These are phyloP conservation scores for Hydrangea macrophylla DNA, from an alignment of 148 eudicot species.

Conservation along the genomic window DNA sequence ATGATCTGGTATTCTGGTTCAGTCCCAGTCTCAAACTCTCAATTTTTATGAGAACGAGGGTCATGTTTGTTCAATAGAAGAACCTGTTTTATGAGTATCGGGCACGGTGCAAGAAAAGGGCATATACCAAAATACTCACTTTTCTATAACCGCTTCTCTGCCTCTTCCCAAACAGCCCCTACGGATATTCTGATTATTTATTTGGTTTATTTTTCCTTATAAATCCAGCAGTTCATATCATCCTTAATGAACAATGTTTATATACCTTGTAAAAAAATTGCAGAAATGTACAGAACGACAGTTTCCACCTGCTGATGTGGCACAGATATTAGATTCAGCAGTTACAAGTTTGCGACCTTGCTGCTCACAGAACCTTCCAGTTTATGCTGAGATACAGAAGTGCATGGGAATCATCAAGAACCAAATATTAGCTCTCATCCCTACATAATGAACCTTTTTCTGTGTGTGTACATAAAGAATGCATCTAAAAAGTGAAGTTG, in stretches of 20 bases:
- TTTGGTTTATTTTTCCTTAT: too few species aligned
- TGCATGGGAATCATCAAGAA: constrained; percentile 79
- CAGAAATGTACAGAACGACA: constrained; percentile 87
- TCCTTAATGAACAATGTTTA: too few species aligned
- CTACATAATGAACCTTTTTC: too few species aligned
- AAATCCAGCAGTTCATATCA: too few species aligned
- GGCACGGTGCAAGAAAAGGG: too few species aligned
- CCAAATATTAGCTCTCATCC: constrained; percentile 78
- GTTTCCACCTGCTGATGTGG: constrained; percentile 79
- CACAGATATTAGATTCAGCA: constrained; percentile 69
- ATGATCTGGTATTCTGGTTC: too few species aligned
- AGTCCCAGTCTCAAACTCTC: too few species aligned
- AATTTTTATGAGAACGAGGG: too few species aligned
- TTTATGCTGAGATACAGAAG: constrained; percentile 71
- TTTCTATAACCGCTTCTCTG: neutral
- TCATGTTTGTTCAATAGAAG: too few species aligned
- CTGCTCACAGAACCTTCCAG: constrained; percentile 62
- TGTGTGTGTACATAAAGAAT: too few species aligned
- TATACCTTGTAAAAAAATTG: constrained; percentile 16
- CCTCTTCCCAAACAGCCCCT: neutral
- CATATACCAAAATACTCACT: too few species aligned
- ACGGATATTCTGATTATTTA: neutral
- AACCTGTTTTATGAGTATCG: neutral
- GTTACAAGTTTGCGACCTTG: constrained; percentile 67
- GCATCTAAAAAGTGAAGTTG: too few species aligned